A percentile compares a stretch with the other conserved stretches of the same genome.
Evolutionary conservation across 352 stramenopile species (phyloP).

Genomic region (Phytophthora colocasiae): DNA sequence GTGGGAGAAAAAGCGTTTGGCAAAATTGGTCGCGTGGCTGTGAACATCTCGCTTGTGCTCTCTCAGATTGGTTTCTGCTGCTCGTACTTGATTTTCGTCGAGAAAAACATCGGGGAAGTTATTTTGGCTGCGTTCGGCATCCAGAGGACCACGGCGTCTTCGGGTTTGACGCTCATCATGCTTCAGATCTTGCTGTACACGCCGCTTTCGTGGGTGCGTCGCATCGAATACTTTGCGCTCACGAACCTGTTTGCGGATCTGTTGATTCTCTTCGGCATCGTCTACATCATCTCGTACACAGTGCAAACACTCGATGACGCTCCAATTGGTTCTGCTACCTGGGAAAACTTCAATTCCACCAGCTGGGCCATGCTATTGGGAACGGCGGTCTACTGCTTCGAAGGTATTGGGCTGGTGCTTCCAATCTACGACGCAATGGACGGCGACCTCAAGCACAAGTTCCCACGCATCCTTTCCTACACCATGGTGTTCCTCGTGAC

Average conservation of each 20-base stretch:
- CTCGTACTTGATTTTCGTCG: slow-evolving; percentile 81
- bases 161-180: slow-evolving; percentile 62
- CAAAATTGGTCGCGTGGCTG: slow-evolving; percentile 50
- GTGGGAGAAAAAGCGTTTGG: slow-evolving; percentile 67
- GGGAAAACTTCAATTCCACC: slow-evolving; percentile 72
- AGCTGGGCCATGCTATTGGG: slow-evolving; percentile 71
- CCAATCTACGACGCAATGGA: slow-evolving; percentile 77
- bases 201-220: slow-evolving; percentile 71
- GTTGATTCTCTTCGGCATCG: slow-evolving; percentile 62
- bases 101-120: slow-evolving; percentile 72
- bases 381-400: slow-evolving; percentile 74
- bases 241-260: slow-evolving; percentile 72
- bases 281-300: slow-evolving; percentile 69
- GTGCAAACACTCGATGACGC: slow-evolving; percentile 48
- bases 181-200: slow-evolving; percentile 77
- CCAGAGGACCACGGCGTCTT: slow-evolving; percentile 50
- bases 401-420: slow-evolving; percentile 76
- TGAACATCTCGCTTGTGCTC: slow-evolving; percentile 76
- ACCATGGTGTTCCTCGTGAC: slow-evolving; percentile 62
- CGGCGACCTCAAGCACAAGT: slow-evolving; percentile 63
- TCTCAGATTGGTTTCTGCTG: slow-evolving; percentile 78
- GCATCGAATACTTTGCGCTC: slow-evolving; percentile 80
- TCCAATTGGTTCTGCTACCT: slow-evolving; percentile 40
- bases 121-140: slow-evolving; percentile 58
- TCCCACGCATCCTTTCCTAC: slow-evolving; percentile 55